Evolutionary conservation across 768 basidiomycete species (phyloP).

Genomic region (Vararia minispora): DNA sequence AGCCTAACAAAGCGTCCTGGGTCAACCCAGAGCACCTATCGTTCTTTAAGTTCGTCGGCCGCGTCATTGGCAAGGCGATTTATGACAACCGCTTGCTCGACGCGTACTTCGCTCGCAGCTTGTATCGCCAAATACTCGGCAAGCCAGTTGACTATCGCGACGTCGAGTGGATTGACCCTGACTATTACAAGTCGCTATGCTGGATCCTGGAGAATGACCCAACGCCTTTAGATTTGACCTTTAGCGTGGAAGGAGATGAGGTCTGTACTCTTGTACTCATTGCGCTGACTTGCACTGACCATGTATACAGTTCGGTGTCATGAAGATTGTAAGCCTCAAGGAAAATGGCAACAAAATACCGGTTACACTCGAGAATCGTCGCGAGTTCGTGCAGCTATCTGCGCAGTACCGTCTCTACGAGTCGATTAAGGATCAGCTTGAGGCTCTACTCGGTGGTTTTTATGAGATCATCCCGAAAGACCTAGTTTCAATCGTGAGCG

Average conservation of each 20-base stretch:
- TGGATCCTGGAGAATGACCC: slow-evolving; percentile 99
- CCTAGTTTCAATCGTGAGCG: slow-evolving; percentile 78
- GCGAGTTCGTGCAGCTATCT: slow-evolving; percentile 91
- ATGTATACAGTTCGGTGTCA: slow-evolving; percentile 68
- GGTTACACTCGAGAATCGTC: slow-evolving; percentile 94
- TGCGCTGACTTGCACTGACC: slow-evolving; percentile 8
- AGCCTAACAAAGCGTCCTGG: slow-evolving; percentile 88
- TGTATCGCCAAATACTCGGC: slow-evolving; percentile 91
- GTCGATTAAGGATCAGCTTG: slow-evolving; percentile 94
- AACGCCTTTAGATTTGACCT: slow-evolving; percentile 75
- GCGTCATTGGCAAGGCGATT: slow-evolving; percentile 95
- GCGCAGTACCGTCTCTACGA: slow-evolving; percentile 89
- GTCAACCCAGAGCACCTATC: slow-evolving; percentile 93
- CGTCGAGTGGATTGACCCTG: slow-evolving; percentile 96
- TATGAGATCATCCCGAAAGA: slow-evolving; percentile 98
- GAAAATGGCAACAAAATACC: slow-evolving; percentile 71
- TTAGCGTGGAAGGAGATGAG: slow-evolving; percentile 95
- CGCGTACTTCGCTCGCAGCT: slow-evolving; percentile 93
- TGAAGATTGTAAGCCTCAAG: slow-evolving; percentile 80
- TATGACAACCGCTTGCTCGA: slow-evolving; percentile 94
- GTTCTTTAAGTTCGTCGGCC: slow-evolving; percentile 98
- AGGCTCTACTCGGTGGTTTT: slow-evolving; percentile 81
- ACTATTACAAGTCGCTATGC: slow-evolving; percentile 94
- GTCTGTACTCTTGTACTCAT: slow-evolving; percentile 28
- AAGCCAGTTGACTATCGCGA: slow-evolving; percentile 94